Evolutionary conservation across 306 rosid genomes (phyloP), one percentile per base, ranked within the genome.

Genomic region (Acmispon strigosus): DNA sequence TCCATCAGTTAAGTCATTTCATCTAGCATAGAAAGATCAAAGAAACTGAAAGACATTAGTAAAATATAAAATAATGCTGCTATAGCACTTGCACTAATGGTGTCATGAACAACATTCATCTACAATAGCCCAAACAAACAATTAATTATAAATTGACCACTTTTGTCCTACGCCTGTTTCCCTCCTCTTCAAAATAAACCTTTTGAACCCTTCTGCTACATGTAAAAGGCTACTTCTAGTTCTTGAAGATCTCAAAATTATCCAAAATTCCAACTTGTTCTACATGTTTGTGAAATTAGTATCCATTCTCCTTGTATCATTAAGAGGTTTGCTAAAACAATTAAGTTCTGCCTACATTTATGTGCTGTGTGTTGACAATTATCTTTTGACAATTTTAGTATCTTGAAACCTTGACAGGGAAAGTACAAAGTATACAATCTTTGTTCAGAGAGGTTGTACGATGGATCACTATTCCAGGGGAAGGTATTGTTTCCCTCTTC

Each of bases 401-500:
- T 76, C 81, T 78, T 62, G 51, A 81, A 39, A 63, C 52, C 76
- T 73, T 61, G 48, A 55, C 88, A 92, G 98, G 98, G 96, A 59
- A 90, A 84, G 78, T 92, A 92, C 80, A 92, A 90, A 85, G 98
- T 90, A 62, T 92, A 92, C 83, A 92, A 92, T 87, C 96, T 90
- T 81, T 92, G 98, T 74, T 82, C 98, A 44, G 98, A 92, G 95
- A 91, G 96, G 80, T 84, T 92, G 84, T 92, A 92, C 52, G 96
- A 92, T 78, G 96, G 96, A 34, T 81, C 96, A 22, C 83, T 91
- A 62, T 92, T 92, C 87, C 87, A 88, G 75, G 98, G 98, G 80
- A 92, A 92, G 98, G 98, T 92, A 44, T 62, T 71, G 15, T 69
- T 76, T 71, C 41, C 24, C 24, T 32, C 12, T 65, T 71, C 66